Base-by-base conservation (phyloP, 495 filamentous ascomycete genomes). In the Tuber aestivum region DNA sequence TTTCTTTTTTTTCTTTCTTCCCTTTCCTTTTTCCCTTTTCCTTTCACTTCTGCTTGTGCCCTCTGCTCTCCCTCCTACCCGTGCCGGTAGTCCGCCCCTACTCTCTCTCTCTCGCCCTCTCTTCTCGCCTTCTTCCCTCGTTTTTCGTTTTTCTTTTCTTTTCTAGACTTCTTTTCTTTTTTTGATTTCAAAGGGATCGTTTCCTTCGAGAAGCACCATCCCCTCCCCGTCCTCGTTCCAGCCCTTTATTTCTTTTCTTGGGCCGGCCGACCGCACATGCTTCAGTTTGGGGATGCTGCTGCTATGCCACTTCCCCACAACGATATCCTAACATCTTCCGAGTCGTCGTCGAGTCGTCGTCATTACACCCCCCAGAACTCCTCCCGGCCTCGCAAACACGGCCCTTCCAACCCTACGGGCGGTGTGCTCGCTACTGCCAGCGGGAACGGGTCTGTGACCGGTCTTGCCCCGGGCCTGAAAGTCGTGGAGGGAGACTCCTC, bases 271-370 rank as follows among this genome's bases (percentile, higher is more conserved):
- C 78, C 68, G 75, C 79, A 76, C 79, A 82, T 82, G 80, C 75
- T 82, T 35, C 79, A 75, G 70, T 78, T 76, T 76, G 70, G 79
- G 72, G 74, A 81, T 78, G 81, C 74, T 76, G 73, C 80, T 78
- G 80, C 81, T 80, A 82, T 82, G 80, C 81, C 80, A 75, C 74
- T 82, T 78, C 79, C 80, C 74, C 74, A 78, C 76, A 78, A 81
- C 76, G 79, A 82, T 44, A 77, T 76, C 72, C 78, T 69, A 65
- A 74, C 75, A 73, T 78, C 76, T 70, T 73, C 76, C 12, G 70
- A 72, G 72, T 76, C 56, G 48, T 81, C 79, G 74, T 77, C 78
- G 45, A 72, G 78, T 75, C 77, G 73, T 72, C 79, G 73, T 72
- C 79, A 82, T 56, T 72, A 76, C 27, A 69, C 74, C 35, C 79